phyloP scores from a whole-genome alignment of 2,329 filamentous ascomycete species.

The Exophiala spinifera region DNA sequence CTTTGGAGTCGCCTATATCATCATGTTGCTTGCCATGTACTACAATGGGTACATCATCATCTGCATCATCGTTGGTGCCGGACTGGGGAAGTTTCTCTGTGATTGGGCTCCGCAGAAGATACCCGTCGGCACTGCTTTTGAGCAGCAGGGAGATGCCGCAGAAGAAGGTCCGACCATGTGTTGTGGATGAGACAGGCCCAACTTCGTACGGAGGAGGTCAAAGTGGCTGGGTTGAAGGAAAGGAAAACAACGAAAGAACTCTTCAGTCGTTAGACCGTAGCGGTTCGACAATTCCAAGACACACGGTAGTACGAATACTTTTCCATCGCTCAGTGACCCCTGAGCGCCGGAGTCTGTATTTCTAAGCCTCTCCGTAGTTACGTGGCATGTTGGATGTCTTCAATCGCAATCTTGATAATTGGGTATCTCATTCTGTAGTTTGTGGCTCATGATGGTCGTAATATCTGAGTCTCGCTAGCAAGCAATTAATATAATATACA shows the following conservation, averaged over 20 bases:
- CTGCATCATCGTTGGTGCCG: slow-evolving; percentile 74
- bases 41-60: slow-evolving; percentile 75
- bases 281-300: too few species aligned
- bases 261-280: too few species aligned
- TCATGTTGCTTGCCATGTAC: slow-evolving; percentile 69
- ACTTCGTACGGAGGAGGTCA: background rate
- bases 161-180: slow-evolving; percentile 23
- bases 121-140: slow-evolving; percentile 33
- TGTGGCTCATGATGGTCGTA: slow-evolving; percentile 2
- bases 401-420: background rate
- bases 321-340: too few species aligned
- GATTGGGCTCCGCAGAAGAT: slow-evolving; percentile 54
- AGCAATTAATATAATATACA: background rate
- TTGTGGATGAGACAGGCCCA: slow-evolving; percentile 8
- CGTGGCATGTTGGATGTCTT: too few species aligned
- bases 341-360: too few species aligned
- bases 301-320: too few species aligned
- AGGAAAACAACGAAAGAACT: too few species aligned
- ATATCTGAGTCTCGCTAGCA: background rate
- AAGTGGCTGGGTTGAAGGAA: background rate
- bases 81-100: slow-evolving; percentile 69
- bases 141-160: background rate
- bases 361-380: background rate
- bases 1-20: slow-evolving; percentile 72
- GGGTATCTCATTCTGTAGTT: background rate